phyloP scores from a whole-genome alignment of 108 stramenopile genomes.

The Conticribra weissflogii region DNA sequence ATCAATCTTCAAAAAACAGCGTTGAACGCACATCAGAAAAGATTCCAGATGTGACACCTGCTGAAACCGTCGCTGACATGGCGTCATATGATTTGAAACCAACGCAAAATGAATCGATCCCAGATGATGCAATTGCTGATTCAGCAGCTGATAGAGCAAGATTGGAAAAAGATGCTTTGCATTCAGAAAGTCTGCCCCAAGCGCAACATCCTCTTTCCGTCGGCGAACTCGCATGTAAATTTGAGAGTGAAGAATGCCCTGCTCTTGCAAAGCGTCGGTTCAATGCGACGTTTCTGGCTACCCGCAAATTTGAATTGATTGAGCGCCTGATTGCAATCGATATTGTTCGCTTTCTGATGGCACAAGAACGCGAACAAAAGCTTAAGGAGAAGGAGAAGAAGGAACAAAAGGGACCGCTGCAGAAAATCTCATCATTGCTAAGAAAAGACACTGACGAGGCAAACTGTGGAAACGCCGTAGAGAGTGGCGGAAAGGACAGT shows the following conservation, averaged over 20 bases:
- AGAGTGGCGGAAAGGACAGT: background rate
- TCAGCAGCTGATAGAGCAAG: too few species aligned
- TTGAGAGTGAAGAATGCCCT: slow-evolving; percentile 8
- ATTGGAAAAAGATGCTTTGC: too few species aligned
- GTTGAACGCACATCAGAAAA: too few species aligned
- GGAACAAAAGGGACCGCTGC: slow-evolving; percentile 28
- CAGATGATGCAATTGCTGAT: too few species aligned
- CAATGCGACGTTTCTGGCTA: slow-evolving; percentile 49
- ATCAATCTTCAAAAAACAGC: too few species aligned
- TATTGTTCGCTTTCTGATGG: slow-evolving; percentile 51
- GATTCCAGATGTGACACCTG: too few species aligned
- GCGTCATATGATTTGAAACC: too few species aligned
- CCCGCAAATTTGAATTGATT: slow-evolving; percentile 48
- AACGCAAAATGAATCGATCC: too few species aligned
- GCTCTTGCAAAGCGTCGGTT: slow-evolving; percentile 31
- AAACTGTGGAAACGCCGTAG: background rate
- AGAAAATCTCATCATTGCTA: slow-evolving; percentile 31
- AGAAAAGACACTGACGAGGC: slow-evolving; percentile 16
- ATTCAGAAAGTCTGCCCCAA: too few species aligned
- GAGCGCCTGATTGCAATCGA: slow-evolving; percentile 52
- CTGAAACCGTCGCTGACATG: too few species aligned
- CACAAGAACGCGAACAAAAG: slow-evolving; percentile 43
- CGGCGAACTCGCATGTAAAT: background rate
- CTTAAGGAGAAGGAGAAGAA: slow-evolving; percentile 23
- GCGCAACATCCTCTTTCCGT: background rate